Base-by-base conservation (phyloP, 2,329 filamentous ascomycete genomes). In the Penicillium sp. region DNA sequence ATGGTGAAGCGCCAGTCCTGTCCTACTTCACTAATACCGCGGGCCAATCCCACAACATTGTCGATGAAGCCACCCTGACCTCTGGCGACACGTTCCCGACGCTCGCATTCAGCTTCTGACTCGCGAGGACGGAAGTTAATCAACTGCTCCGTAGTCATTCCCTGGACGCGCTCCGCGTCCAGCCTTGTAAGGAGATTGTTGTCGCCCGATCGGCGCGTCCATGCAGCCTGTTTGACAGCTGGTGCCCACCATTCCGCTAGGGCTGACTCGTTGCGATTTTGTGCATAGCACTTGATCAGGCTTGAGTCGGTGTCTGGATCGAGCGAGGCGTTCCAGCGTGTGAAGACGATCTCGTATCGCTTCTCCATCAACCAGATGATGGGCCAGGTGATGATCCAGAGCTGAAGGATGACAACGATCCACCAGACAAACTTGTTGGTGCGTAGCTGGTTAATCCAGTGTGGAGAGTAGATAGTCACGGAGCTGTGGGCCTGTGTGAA, bases 301-400 rank as follows among this genome's bases (percentile, higher is more conserved):
- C 63, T 61, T 2, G 63, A 59, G 2, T 54, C 50, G 2, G 52
- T 11, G 5, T 59, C 59, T 1, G 41, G 41, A 9, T 60, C 50
- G 2, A 68, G 66, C 2, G 67, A 68, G 1, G 73, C 69, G 51
- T 71, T 66, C 71, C 75, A 76, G 13, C 64, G 62, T 2, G 71
- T 69, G 4, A 64, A 60, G 13, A 71, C 69, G 2, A 76, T 60
- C 18, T 75, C 72, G 49, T 77, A 77, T 1, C 72, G 70, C 36
- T 68, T 72, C 53, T 78, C 75, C 35, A 77, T 58, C 1, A 77
- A 53, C 62, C 70, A 71, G 41, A 78, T 74, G 1, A 76, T 59
- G 0, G 75, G 75, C 75, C 75, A 78, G 6, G 74, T 67, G 50
- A 78, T 62, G 50, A 77, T 69, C 75, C 75, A 78, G 7, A 78